A percentile compares a stretch with the other conserved stretches of the same genome.
These are phyloP conservation scores for Komagataella ulmi DNA, from an alignment of 805 yeast species.

Conservation along the genomic window DNA sequence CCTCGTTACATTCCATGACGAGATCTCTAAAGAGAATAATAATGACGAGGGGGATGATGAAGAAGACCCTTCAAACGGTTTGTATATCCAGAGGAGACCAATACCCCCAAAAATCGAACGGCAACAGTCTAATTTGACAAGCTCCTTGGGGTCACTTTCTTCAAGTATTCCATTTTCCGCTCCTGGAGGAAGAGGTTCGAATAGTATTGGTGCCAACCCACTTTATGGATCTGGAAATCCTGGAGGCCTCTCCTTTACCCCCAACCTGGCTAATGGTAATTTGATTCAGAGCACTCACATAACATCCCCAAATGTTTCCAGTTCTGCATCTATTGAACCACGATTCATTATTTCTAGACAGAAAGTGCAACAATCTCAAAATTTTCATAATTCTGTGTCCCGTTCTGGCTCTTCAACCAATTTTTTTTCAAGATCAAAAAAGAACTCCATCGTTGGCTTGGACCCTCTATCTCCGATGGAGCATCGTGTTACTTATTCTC, in stretches of 20 bases:
- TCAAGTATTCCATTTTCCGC: conserved; percentile 58
- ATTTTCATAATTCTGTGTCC: conserved; percentile 2
- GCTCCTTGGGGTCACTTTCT: conserved; percentile 30
- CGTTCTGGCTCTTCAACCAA: conserved; percentile 21
- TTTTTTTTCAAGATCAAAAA: conserved; percentile 33
- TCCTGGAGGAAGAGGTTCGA: conserved; percentile 40
- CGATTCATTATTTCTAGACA: conserved; percentile 77
- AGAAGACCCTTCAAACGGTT: not conserved
- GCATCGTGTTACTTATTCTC: conserved; percentile 3
- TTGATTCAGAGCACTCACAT: conserved; percentile 49
- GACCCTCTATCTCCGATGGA: conserved; percentile 16
- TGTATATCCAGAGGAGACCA: not conserved
- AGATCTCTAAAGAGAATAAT: not conserved
- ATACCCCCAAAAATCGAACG: not conserved
- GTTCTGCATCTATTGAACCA: conserved; percentile 58
- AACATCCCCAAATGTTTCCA: conserved; percentile 54
- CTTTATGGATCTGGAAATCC: not conserved
- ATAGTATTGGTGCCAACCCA: not conserved
- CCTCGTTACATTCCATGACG: not conserved
- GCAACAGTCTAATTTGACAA: conserved; percentile 8
- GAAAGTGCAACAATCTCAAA: conserved; percentile 41
- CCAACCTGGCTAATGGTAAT: conserved; percentile 43
- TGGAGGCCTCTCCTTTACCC: conserved; percentile 11
- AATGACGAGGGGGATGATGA: conserved; percentile 6
- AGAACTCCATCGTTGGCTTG: conserved; percentile 20